phyloP scores from a whole-genome alignment of 2,329 filamentous ascomycete genomes.

The Fusarium lateritium region DNA sequence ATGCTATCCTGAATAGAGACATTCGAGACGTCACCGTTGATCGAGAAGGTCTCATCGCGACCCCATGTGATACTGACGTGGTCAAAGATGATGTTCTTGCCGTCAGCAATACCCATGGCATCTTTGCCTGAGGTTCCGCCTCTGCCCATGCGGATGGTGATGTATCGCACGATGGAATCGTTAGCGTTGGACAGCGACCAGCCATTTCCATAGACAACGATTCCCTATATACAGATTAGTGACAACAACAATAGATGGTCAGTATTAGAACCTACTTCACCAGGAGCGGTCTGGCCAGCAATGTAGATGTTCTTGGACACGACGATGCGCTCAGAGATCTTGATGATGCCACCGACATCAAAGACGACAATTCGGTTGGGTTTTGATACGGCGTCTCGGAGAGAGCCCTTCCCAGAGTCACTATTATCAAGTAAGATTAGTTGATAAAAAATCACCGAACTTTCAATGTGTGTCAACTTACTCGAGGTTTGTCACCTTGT shows the following conservation, averaged over 20 bases:
- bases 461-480: constrained; percentile 29
- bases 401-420: constrained; percentile 56
- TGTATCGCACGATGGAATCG: constrained; percentile 68
- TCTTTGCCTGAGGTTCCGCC: constrained; percentile 67
- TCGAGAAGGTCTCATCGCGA: constrained; percentile 69
- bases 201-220: constrained; percentile 69
- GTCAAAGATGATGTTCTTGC: constrained; percentile 69
- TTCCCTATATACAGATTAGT: constrained; percentile 48
- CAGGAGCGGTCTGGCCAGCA: constrained; percentile 65
- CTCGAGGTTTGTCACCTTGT: constrained; percentile 56
- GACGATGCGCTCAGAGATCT: constrained; percentile 60
- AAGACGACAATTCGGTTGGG: constrained; percentile 63
- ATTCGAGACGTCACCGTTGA: constrained; percentile 63
- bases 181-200: constrained; percentile 67
- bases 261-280: constrained; percentile 56
- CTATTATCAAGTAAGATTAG: constrained; percentile 7
- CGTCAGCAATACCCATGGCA: constrained; percentile 67
- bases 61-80: constrained; percentile 69
- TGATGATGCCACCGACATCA: constrained; percentile 63
- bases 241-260: too few species aligned
- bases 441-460: background rate
- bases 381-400: constrained; percentile 57
- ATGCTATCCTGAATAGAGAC: constrained; percentile 68
- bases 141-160: constrained; percentile 68
- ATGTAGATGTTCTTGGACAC: constrained; percentile 62